Evolutionary conservation across 495 filamentous ascomycete species (phyloP).

Genomic region (Penicillium goetzii): DNA sequence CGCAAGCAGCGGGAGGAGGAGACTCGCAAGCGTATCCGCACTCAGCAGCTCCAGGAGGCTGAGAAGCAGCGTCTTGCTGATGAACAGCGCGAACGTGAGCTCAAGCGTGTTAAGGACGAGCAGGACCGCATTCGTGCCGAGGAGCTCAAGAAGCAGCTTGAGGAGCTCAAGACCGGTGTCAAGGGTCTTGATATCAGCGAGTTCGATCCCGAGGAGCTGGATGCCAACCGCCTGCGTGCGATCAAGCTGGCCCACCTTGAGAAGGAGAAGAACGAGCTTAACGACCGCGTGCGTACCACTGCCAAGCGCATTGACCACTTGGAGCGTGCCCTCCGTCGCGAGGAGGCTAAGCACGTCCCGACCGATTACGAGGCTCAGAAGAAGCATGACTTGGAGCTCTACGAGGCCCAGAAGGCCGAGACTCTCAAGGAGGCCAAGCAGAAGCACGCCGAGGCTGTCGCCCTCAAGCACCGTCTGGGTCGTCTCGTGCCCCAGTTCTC

Average conservation of each 20-base stretch:
- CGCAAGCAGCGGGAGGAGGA: conserved; percentile 92
- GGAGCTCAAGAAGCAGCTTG: conserved; percentile 93
- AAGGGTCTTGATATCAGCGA: conserved; percentile 78
- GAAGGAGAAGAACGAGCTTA: conserved; percentile 93
- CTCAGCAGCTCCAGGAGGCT: conserved; percentile 83
- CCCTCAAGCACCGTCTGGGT: conserved; percentile 86
- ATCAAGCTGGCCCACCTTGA: conserved; percentile 95
- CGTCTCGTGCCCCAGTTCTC: conserved; percentile 82
- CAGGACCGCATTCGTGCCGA: conserved; percentile 88
- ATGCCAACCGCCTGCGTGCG: conserved; percentile 84
- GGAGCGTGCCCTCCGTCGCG: conserved; percentile 93
- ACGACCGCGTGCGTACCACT: conserved; percentile 85
- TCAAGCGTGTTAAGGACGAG: conserved; percentile 85
- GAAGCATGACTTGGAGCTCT: conserved; percentile 75
- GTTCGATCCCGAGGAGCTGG: conserved; percentile 82
- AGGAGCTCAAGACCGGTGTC: conserved; percentile 85
- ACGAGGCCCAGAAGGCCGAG: conserved; percentile 76
- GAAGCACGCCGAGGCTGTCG: conserved; percentile 88
- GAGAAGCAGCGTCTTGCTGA: conserved; percentile 85
- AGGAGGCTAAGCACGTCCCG: conserved; percentile 88
- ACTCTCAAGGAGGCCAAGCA: conserved; percentile 76
- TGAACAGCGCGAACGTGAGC: conserved; percentile 88
- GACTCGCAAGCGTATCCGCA: conserved; percentile 76
- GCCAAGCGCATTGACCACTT: conserved; percentile 97
- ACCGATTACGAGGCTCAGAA: conserved; percentile 86